A percentile compares a stretch with the other conserved stretches of the same genome.
Conservation (phyloP, 2,329 filamentous ascomycete species). For the Periconia digitata region DNA sequence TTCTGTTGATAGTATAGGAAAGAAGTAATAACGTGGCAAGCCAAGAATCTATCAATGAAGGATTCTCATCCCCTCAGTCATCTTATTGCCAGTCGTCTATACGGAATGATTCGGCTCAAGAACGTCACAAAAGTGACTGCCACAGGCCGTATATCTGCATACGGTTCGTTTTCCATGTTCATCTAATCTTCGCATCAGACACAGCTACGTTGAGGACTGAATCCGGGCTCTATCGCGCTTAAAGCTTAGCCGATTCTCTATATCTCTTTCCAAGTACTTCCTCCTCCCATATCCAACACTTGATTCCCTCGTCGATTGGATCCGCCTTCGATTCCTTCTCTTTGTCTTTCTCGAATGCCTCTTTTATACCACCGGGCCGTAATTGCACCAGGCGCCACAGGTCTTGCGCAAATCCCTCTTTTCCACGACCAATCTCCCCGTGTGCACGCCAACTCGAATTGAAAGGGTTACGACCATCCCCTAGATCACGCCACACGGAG, state of each 20-base stretch:
- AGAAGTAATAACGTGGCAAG: too few relatives aligned
- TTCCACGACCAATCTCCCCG: conserved; percentile 16
- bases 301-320: not conserved
- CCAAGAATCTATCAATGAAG: too few relatives aligned
- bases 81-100: too few relatives aligned
- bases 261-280: not conserved
- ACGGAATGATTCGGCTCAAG: too few relatives aligned
- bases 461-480: conserved; percentile 25
- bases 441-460: conserved; percentile 30
- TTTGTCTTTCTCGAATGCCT: conserved; percentile 19
- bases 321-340: not conserved
- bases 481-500: conserved; percentile 30
- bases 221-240: not conserved
- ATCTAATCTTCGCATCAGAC: too few relatives aligned
- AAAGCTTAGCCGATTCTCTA: not conserved
- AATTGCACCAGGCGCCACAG: conserved; percentile 7
- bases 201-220: too few relatives aligned
- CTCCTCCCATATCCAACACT: not conserved
- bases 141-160: too few relatives aligned
- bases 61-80: too few relatives aligned
- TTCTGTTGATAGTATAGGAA: too few relatives aligned
- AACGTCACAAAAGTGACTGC: too few relatives aligned
- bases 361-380: conserved; percentile 18
- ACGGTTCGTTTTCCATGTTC: too few relatives aligned
- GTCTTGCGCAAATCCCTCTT: conserved; percentile 4